Percentiles rank a stretch among this genome's conserved stretches.
Conservation (phyloP, 2,329 filamentous ascomycete genomes). For the Huntiella bhutanensis region DNA sequence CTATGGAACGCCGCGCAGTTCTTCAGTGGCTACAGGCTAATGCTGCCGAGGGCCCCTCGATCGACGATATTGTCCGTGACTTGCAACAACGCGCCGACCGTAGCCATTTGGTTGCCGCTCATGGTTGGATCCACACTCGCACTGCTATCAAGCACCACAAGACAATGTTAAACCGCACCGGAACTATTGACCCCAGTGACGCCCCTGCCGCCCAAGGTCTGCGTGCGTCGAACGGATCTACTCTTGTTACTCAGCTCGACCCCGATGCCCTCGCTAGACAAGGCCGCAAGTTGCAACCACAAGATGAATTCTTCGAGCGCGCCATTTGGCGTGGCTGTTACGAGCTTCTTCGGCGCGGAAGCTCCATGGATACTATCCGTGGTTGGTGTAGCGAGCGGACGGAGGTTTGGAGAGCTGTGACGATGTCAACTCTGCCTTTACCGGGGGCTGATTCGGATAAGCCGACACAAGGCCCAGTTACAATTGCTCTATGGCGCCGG, state of each 20-base stretch:
- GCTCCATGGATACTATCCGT: conserved; percentile 50
- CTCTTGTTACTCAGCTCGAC: conserved; percentile 71
- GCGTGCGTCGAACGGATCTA: conserved; percentile 38
- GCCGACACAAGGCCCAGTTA: conserved; percentile 22
- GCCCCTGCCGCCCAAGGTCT: conserved; percentile 36
- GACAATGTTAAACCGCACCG: conserved; percentile 45
- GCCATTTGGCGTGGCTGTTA: conserved; percentile 90
- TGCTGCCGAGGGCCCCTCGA: conserved; percentile 47
- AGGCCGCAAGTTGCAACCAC: conserved; percentile 51
- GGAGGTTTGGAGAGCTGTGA: conserved; percentile 76
- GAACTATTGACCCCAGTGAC: conserved; percentile 43
- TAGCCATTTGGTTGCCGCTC: conserved; percentile 62
- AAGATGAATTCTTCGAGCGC: conserved; percentile 76
- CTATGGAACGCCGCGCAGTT: conserved; percentile 60
- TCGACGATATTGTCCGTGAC: conserved; percentile 58
- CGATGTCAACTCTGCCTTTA: conserved; percentile 54
- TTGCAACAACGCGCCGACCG: conserved; percentile 59
- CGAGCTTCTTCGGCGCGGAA: conserved; percentile 77
- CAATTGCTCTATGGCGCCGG: conserved; percentile 51
- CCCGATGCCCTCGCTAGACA: conserved; percentile 79
- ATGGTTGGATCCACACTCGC: conserved; percentile 85
- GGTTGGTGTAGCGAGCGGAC: conserved; percentile 76
- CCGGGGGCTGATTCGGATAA: conserved; percentile 25
- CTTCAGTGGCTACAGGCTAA: conserved; percentile 74
- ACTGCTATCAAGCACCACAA: conserved; percentile 81